phyloP scores from a whole-genome alignment of 2,329 filamentous ascomycete species.

The Balansia obtecta region DNA sequence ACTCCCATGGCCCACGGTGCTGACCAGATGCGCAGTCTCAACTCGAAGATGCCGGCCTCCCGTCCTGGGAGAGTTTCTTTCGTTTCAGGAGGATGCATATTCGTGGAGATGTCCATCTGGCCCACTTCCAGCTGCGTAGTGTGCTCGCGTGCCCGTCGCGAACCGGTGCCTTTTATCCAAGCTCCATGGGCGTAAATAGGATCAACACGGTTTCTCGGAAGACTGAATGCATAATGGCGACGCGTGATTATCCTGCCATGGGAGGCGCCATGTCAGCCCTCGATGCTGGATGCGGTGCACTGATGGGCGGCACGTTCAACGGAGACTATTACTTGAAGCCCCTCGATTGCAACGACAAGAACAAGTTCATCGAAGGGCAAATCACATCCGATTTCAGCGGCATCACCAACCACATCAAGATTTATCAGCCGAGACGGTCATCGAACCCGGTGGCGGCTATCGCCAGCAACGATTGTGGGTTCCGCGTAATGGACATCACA shows the following conservation, averaged over 20 bases:
- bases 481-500: slow-evolving; percentile 45
- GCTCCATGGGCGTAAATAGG: slow-evolving; percentile 33
- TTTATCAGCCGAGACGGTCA: slow-evolving; percentile 41
- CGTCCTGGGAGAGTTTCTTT: slow-evolving; percentile 37
- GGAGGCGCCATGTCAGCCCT: slow-evolving; percentile 36
- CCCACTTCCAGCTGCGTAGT: slow-evolving; percentile 57
- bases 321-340: slow-evolving; percentile 41
- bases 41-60: slow-evolving; percentile 17
- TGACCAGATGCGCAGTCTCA: slow-evolving; percentile 3
- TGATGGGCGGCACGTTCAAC: slow-evolving; percentile 47
- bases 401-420: slow-evolving; percentile 53
- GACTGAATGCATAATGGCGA: slow-evolving; percentile 31
- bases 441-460: slow-evolving; percentile 43
- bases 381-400: slow-evolving; percentile 37
- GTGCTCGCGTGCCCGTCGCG: slow-evolving; percentile 44
- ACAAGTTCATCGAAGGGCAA: slow-evolving; percentile 28
- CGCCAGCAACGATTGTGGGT: slow-evolving; percentile 47
- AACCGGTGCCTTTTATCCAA: slow-evolving; percentile 45
- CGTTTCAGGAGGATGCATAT: slow-evolving; percentile 46
- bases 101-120: slow-evolving; percentile 37
- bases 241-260: slow-evolving; percentile 23
- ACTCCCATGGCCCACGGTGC: neutral
- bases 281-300: slow-evolving; percentile 38
- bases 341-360: slow-evolving; percentile 27
- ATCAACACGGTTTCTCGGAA: slow-evolving; percentile 38